Percentiles rank a stretch among this genome's conserved stretches.
These are phyloP conservation scores for Bretschneidera sinensis DNA, from an alignment of 345 rosid species.

Conservation along the genomic window DNA sequence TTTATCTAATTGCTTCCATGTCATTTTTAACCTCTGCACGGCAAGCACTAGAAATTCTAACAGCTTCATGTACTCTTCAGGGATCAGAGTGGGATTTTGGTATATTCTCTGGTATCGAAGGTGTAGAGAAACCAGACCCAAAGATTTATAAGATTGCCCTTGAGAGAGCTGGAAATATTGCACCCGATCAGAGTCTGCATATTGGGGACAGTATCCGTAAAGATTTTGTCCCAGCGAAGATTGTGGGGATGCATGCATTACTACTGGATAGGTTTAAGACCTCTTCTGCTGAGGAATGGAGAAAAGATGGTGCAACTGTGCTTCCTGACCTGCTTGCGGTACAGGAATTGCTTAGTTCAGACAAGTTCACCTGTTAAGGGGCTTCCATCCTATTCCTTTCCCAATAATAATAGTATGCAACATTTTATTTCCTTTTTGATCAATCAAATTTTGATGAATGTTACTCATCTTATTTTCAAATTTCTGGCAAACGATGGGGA, in stretches of 20 bases:
- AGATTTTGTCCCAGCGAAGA: constrained; percentile 77
- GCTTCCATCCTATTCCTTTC: background rate
- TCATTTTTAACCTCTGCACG: background rate
- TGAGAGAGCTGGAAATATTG: constrained; percentile 70
- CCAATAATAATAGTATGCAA: no score
- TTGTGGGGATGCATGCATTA: constrained; percentile 87
- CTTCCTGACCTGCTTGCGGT: constrained; percentile 74
- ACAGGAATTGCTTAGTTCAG: constrained; percentile 53
- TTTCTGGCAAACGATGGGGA: no score
- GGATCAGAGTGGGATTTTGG: constrained; percentile 94
- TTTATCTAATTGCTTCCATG: background rate
- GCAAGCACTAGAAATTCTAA: background rate
- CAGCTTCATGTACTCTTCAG: constrained; percentile 24
- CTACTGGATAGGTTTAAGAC: constrained; percentile 84
- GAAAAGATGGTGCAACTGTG: constrained; percentile 66
- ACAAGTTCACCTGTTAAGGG: constrained; percentile 27
- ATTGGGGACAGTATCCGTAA: constrained; percentile 93
- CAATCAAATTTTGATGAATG: no score
- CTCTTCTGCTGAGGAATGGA: constrained; percentile 80
- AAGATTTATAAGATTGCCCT: constrained; percentile 67
- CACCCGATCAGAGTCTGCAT: constrained; percentile 65
- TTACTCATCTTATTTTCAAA: no score
- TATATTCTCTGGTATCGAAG: constrained; percentile 89
- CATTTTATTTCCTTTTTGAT: no score
- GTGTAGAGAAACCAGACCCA: constrained; percentile 90